Base-by-base conservation (phyloP, 768 basidiomycete genomes). In the Amanita thiersii region DNA sequence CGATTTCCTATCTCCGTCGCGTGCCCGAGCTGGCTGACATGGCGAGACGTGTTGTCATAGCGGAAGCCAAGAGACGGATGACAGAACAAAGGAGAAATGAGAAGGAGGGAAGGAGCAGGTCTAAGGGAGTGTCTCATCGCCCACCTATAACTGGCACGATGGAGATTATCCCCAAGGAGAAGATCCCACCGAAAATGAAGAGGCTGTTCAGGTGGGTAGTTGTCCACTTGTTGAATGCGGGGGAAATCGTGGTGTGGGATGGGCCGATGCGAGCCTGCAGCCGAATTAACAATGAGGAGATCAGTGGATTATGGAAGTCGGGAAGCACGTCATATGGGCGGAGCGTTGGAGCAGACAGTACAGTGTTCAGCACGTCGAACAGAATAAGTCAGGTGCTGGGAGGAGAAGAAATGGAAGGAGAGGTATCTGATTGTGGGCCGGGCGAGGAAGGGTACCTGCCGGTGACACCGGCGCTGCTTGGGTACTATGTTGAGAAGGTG, bases 181-280 rank as follows among this genome's bases (percentile, higher is more conserved):
- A 60, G 49, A 40, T 56, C 40, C 54, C 57, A 24, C 45, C 58
- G 18, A 79, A 78, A 58, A 72, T 76, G 58, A 86, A 85, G 52
- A 69, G 81, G 6, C 66, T 89, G 2, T 89, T 86, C 58, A 58
- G 63, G 14, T 76, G 72, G 65, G 79, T 80, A 0, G 64, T 88
- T 39, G 63, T 75, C 14, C 72, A 79, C 53, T 60, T 88, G 15
- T 65, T 77, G 37, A 67, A 75, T 41, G 85, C 87, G 44, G 87
- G 86, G n/a, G 75, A 72, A 42, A 76, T 88, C 44, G 66, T 86
- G 1, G 57, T 84, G 2, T 86, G 82, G 78, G 79, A 84, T 44
- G 82, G 83, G 0, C 75, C 79, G 2, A 62, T 65, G 10, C 65
- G 68, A 7, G 54, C 65, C 1, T 56, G 59, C 40, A 60, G 60